These are phyloP conservation scores for Biscutella laevigata DNA, from an alignment of 441 rosid species.

Conservation along the genomic window DNA sequence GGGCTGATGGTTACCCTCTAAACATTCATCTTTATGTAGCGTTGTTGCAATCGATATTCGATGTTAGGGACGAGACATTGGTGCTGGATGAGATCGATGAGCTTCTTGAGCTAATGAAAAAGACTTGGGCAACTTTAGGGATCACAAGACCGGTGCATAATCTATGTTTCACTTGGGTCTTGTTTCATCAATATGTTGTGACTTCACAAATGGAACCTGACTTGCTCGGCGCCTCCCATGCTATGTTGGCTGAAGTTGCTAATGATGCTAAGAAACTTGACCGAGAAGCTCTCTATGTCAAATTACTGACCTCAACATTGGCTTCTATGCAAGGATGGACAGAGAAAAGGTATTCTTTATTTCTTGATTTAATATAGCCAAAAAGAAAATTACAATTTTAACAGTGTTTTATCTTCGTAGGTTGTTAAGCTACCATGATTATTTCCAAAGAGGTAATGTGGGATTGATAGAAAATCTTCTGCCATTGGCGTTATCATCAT, in stretches of 20 bases:
- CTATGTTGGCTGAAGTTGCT: constrained; percentile 70
- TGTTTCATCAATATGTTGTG: constrained; percentile 66
- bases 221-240: constrained; percentile 60
- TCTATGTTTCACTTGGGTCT: constrained; percentile 73
- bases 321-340: constrained; percentile 81
- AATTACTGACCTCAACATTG: constrained; percentile 47
- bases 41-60: constrained; percentile 64
- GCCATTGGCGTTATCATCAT: constrained; percentile 59
- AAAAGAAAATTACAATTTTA: too few species aligned
- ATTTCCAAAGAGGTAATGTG: constrained; percentile 52
- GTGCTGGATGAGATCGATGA: constrained; percentile 91
- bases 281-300: constrained; percentile 53
- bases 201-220: constrained; percentile 69
- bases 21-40: constrained; percentile 62
- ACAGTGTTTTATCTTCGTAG: too few species aligned
- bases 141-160: constrained; percentile 66
- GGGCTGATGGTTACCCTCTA: constrained; percentile 92
- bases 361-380: too few species aligned
- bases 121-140: constrained; percentile 84
- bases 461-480: constrained; percentile 61
- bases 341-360: constrained; percentile 42
- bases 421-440: constrained; percentile 64
- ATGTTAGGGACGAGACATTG: constrained; percentile 62
- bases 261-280: constrained; percentile 66
- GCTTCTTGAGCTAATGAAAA: constrained; percentile 78